phyloP scores from a whole-genome alignment of 352 stramenopile genomes.

The Blastocystis sp. region DNA sequence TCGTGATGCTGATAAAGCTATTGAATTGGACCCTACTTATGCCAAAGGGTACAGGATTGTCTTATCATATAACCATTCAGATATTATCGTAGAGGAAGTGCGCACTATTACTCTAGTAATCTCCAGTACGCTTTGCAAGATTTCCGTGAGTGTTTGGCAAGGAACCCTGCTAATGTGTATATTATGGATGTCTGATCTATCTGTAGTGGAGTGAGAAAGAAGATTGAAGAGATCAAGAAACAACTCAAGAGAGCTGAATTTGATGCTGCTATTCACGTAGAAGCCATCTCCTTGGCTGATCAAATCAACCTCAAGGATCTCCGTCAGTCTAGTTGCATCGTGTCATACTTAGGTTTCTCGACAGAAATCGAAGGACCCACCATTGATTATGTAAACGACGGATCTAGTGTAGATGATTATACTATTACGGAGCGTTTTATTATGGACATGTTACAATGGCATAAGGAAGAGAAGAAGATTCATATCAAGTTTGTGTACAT shows the following conservation, averaged over 20 bases:
- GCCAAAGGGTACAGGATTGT: slow-evolving; percentile 75
- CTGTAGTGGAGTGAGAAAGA: slow-evolving; percentile 71
- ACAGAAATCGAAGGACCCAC: slow-evolving; percentile 63
- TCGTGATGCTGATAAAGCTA: slow-evolving; percentile 84
- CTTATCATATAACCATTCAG: slow-evolving; percentile 20
- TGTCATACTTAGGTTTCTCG: slow-evolving; percentile 65
- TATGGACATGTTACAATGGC: slow-evolving; percentile 83
- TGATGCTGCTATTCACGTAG: slow-evolving; percentile 86
- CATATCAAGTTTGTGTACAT: slow-evolving; percentile 93
- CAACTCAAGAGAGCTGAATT: slow-evolving; percentile 89
- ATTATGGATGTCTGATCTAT: not conserved
- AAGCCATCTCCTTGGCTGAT: slow-evolving; percentile 71
- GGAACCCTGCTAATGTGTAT: slow-evolving; percentile 1
- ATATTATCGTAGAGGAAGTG: slow-evolving; percentile 93
- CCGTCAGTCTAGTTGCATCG: slow-evolving; percentile 84
- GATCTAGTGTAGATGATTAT: slow-evolving; percentile 67
- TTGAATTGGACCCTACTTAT: slow-evolving; percentile 85
- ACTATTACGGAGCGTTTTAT: slow-evolving; percentile 74
- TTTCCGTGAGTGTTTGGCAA: slow-evolving; percentile 70
- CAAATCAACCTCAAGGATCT: slow-evolving; percentile 66
- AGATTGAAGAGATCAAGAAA: slow-evolving; percentile 91
- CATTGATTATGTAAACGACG: slow-evolving; percentile 75
- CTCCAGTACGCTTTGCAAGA: slow-evolving; percentile 93
- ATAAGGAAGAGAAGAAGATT: slow-evolving; percentile 90
- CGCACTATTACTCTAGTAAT: slow-evolving; percentile 86